A percentile compares a stretch with the other conserved stretches of the same genome.
These are phyloP conservation scores for Candida coquimbonensis DNA, from an alignment of 805 yeast genomes.

Conservation along the genomic window DNA sequence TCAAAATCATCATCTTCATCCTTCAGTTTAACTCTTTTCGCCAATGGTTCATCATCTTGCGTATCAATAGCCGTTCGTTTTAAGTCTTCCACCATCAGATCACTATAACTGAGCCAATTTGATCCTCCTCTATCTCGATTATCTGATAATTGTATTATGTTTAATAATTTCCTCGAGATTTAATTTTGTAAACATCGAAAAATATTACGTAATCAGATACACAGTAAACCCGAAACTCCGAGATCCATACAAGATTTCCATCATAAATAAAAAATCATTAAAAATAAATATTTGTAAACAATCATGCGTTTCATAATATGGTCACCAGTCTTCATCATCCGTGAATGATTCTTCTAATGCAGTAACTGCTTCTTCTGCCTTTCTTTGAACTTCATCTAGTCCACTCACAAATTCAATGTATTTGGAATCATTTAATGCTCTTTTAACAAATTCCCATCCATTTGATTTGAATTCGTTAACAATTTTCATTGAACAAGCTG, in stretches of 20 bases:
- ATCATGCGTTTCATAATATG: too few species aligned
- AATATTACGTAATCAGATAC: too few species aligned
- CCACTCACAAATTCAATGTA: conserved; percentile 80
- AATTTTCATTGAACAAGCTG: conserved; percentile 74
- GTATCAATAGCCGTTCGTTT: conserved; percentile 13
- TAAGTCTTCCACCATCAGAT: conserved; percentile 9
- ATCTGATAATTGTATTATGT: background rate
- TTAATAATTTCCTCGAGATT: background rate
- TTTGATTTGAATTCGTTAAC: conserved; percentile 39
- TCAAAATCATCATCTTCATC: conserved; percentile 21
- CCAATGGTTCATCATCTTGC: conserved; percentile 24
- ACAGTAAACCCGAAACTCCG: too few species aligned
- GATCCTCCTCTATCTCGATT: too few species aligned
- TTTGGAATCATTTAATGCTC: conserved; percentile 57
- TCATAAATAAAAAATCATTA: background rate
- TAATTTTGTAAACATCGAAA: background rate
- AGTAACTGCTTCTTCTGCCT: conserved; percentile 44
- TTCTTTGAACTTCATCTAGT: conserved; percentile 59
- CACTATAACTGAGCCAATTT: too few species aligned
- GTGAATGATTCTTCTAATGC: conserved; percentile 19
- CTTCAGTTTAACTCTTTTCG: conserved; percentile 21
- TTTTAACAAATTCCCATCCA: conserved; percentile 79
- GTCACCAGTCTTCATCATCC: conserved; percentile 19
- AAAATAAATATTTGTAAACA: background rate
- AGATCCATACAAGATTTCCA: background rate